Percentiles rank a stretch among this genome's conserved stretches.
Evolutionary conservation across 805 yeast species (phyloP).

Genomic region (Clavispora fructus): DNA sequence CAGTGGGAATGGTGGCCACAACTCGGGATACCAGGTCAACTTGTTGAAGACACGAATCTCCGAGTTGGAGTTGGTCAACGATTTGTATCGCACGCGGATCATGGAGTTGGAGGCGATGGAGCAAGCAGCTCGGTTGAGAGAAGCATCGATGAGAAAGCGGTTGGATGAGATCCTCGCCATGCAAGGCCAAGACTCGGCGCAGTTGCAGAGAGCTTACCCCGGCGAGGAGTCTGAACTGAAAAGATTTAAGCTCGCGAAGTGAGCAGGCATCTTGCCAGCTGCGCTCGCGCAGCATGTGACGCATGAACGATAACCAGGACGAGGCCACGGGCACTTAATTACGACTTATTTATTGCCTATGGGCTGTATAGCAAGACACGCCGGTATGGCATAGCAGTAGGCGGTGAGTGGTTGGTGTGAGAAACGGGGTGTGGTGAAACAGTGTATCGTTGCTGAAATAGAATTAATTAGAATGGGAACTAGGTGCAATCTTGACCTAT

Average conservation of each 20-base stretch:
- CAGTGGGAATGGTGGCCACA: conserved; percentile 1
- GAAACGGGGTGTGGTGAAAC: no score
- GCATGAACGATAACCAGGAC: neutral
- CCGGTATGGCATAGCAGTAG: neutral
- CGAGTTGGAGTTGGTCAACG: conserved; percentile 88
- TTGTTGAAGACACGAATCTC: conserved; percentile 68
- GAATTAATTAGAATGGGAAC: no score
- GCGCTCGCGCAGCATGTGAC: neutral
- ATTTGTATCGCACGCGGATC: conserved; percentile 76
- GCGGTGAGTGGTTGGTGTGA: no score
- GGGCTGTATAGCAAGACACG: neutral
- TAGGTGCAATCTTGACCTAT: no score
- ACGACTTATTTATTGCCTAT: neutral
- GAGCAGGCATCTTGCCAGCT: neutral
- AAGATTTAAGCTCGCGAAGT: conserved; percentile 5
- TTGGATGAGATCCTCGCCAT: conserved; percentile 40
- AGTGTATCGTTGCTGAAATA: no score
- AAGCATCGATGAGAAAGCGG: conserved; percentile 42
- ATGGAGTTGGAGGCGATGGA: conserved; percentile 74
- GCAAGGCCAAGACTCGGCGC: conserved; percentile 16
- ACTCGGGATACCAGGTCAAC: conserved; percentile 26
- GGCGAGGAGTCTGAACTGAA: conserved; percentile 6
- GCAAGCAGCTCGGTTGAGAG: conserved; percentile 49
- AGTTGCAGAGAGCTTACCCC: conserved; percentile 9
- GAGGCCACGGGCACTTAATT: neutral